Conservation (phyloP, 129 eudicot species). For the Tagetes patula region DNA sequence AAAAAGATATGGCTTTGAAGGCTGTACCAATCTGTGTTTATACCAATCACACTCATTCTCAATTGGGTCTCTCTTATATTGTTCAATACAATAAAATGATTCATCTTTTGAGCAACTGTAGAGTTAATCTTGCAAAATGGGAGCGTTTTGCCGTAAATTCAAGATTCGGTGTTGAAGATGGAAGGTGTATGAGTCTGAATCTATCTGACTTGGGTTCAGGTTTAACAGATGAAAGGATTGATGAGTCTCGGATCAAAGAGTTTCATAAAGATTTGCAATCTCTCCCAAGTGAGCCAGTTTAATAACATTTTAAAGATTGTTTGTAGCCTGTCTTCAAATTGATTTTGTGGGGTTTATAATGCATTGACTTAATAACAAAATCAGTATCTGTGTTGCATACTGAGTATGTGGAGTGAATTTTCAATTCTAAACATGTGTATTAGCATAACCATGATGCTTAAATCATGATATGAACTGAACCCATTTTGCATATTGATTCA, state of each 20-base stretch:
- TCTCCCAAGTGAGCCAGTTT: slow-evolving; percentile 6
- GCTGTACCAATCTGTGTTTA: too few relatives aligned
- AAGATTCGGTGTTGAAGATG: not conserved
- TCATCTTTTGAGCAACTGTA: not conserved
- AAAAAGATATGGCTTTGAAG: not conserved
- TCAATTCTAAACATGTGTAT: too few relatives aligned
- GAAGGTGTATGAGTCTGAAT: not conserved
- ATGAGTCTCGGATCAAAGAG: not conserved
- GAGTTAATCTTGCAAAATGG: not conserved
- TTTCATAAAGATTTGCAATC: not conserved
- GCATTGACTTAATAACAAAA: not conserved
- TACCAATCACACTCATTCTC: slow-evolving; percentile 5
- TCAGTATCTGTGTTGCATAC: too few relatives aligned
- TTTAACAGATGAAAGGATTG: not conserved
- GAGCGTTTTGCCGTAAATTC: not conserved
- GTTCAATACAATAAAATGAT: not conserved
- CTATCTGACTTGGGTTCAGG: slow-evolving; percentile 8
- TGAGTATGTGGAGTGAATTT: too few relatives aligned
- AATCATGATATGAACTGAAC: not conserved
- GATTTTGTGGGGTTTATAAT: not conserved
- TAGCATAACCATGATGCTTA: too few relatives aligned
- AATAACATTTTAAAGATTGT: not conserved
- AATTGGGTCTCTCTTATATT: not conserved
- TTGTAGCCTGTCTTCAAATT: not conserved
- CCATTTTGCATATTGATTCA: not conserved